Conservation (phyloP, 768 basidiomycete species). For the Calocybe cyanea region DNA sequence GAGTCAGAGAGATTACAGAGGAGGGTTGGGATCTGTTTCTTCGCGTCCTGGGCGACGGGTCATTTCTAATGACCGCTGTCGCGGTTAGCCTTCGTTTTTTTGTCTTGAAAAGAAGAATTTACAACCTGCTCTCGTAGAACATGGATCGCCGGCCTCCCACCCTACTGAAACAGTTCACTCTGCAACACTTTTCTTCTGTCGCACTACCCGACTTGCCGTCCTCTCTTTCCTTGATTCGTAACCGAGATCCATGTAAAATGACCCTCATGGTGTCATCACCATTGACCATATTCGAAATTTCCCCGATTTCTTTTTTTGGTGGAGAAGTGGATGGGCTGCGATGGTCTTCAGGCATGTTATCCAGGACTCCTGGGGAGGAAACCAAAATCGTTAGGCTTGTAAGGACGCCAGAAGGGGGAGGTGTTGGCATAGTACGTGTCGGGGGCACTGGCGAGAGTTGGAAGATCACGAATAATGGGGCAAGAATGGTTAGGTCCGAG, state of each 20-base stretch:
- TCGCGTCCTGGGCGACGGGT: conserved; percentile 67
- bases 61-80: conserved; percentile 68
- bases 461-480: conserved; percentile 46
- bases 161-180: conserved; percentile 67
- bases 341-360: conserved; percentile 36
- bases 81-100: conserved; percentile 47
- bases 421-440: conserved; percentile 61
- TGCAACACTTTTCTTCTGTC: conserved; percentile 59
- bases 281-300: conserved; percentile 56
- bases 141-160: conserved; percentile 88
- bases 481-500: conserved; percentile 43
- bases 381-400: conserved; percentile 58
- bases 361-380: conserved; percentile 42
- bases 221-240: conserved; percentile 52
- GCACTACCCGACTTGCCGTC: conserved; percentile 44
- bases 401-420: conserved; percentile 75
- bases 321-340: conserved; percentile 49
- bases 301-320: conserved; percentile 60
- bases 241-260: conserved; percentile 36
- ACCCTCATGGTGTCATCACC: conserved; percentile 68
- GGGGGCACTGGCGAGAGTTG: conserved; percentile 62
- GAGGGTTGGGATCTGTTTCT: conserved; percentile 81
- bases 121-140: conserved; percentile 47
- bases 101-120: not conserved
- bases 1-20: conserved; percentile 59